Conservation (phyloP, 257 asterid genomes). For the Ehretia macrophylla region DNA sequence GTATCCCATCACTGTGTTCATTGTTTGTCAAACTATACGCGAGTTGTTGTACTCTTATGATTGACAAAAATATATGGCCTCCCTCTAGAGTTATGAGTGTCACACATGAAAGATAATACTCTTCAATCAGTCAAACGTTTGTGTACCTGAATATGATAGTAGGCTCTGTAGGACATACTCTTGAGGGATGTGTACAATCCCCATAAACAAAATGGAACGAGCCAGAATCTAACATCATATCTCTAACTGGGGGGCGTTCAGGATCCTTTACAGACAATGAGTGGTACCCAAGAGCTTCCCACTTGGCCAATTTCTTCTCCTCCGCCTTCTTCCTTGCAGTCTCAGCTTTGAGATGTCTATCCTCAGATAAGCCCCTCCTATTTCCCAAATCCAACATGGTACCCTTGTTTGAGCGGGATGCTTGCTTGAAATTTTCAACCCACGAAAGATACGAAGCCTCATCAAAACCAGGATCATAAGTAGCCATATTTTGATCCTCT, state of each 20-base stretch:
- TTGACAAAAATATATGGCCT: too few relatives aligned
- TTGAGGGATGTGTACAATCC: constrained; percentile 80
- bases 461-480: constrained; percentile 58
- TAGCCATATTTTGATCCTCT: constrained; percentile 38
- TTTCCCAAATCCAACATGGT: constrained; percentile 32
- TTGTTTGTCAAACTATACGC: too few relatives aligned
- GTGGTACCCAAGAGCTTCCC: constrained; percentile 84
- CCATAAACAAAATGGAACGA: constrained; percentile 81
- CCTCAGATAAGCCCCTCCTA: constrained; percentile 48
- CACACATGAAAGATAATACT: not conserved
- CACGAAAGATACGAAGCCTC: constrained; percentile 79
- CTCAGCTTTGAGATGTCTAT: constrained; percentile 57
- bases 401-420: constrained; percentile 33
- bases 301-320: constrained; percentile 67
- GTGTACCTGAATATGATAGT: constrained; percentile 69
- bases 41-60: too few relatives aligned
- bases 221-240: constrained; percentile 56
- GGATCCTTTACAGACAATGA: constrained; percentile 63
- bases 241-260: constrained; percentile 36
- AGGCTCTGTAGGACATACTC: constrained; percentile 58
- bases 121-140: not conserved
- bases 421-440: constrained; percentile 83
- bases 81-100: not conserved
- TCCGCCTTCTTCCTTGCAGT: constrained; percentile 65
- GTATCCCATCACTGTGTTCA: too few relatives aligned